Conservation (phyloP, 2,329 filamentous ascomycete species). For the Trichophyton simii region DNA sequence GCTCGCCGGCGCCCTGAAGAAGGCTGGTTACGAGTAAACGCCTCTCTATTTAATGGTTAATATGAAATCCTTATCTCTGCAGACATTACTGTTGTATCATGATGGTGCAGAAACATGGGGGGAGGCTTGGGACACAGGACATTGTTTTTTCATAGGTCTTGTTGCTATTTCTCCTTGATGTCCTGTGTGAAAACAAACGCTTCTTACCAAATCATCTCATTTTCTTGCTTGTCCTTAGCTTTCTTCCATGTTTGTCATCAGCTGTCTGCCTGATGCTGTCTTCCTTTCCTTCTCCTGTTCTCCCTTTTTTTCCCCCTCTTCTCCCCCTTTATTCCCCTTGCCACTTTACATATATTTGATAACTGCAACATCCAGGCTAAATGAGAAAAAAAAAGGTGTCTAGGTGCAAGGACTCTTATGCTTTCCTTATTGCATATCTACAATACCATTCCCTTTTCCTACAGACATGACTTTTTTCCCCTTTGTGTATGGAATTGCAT, state of each 20-base stretch:
- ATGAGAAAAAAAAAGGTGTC: constrained; percentile 1
- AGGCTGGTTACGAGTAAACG: constrained; percentile 43
- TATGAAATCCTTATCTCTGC: constrained; percentile 10
- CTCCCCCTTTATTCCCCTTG: not conserved
- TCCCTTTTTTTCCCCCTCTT: not conserved
- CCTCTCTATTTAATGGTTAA: constrained; percentile 14
- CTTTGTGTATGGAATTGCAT: not conserved
- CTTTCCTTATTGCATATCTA: not conserved
- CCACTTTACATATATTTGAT: constrained; percentile 1
- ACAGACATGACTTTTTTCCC: not conserved
- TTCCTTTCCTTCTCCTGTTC: not conserved
- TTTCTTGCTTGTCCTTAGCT: constrained; percentile 1
- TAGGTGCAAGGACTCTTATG: not conserved
- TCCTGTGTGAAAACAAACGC: not conserved
- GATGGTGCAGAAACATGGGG: constrained; percentile 11
- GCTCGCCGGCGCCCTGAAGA: constrained; percentile 72
- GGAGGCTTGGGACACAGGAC: constrained; percentile 8
- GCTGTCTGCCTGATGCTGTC: not conserved
- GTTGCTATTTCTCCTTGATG: constrained; percentile 5
- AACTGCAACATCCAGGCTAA: not conserved
- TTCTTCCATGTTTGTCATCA: not conserved
- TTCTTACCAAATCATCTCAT: not conserved
- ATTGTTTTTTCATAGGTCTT: constrained; percentile 8
- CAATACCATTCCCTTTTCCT: not conserved
- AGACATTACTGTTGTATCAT: constrained; percentile 11